A percentile compares a stretch with the other conserved stretches of the same genome.
Evolutionary conservation across 2,329 filamentous ascomycete species (phyloP).

Genomic region (Fusarium redolens): DNA sequence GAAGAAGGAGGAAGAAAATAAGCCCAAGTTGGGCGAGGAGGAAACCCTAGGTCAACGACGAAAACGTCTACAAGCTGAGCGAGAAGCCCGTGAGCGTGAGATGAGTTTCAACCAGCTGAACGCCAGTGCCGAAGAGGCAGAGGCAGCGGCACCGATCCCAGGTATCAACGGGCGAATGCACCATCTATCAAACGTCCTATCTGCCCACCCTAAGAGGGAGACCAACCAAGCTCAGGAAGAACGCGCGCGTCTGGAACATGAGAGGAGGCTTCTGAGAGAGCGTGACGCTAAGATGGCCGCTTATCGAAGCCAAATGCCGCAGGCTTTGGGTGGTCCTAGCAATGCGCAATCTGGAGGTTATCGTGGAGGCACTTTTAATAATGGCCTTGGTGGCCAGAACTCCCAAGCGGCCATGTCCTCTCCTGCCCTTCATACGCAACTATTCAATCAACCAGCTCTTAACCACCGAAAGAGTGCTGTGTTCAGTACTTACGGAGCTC

Average conservation of each 20-base stretch:
- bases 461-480: conserved; percentile 48
- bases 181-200: conserved; percentile 68
- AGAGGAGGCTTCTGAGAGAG: conserved; percentile 54
- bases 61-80: conserved; percentile 76
- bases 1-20: conserved; percentile 52
- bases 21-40: conserved; percentile 62
- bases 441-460: conserved; percentile 35
- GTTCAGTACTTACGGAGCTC: conserved; percentile 47
- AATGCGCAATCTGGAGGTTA: conserved; percentile 58
- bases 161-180: conserved; percentile 55
- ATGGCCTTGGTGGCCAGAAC: conserved; percentile 58
- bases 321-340: conserved; percentile 49
- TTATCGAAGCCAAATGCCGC: conserved; percentile 63
- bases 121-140: conserved; percentile 21
- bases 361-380: conserved; percentile 65
- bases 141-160: conserved; percentile 10
- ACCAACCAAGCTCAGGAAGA: conserved; percentile 56
- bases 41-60: conserved; percentile 85
- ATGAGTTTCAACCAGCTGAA: conserved; percentile 55
- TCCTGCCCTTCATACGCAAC: conserved; percentile 44
- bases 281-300: conserved; percentile 62
- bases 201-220: conserved; percentile 56
- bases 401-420: conserved; percentile 43
- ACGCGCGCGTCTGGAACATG: conserved; percentile 55
- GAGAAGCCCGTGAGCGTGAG: conserved; percentile 70